Conservation (phyloP, 2,329 filamentous ascomycete genomes). For the Sporothrix variecibatus region DNA sequence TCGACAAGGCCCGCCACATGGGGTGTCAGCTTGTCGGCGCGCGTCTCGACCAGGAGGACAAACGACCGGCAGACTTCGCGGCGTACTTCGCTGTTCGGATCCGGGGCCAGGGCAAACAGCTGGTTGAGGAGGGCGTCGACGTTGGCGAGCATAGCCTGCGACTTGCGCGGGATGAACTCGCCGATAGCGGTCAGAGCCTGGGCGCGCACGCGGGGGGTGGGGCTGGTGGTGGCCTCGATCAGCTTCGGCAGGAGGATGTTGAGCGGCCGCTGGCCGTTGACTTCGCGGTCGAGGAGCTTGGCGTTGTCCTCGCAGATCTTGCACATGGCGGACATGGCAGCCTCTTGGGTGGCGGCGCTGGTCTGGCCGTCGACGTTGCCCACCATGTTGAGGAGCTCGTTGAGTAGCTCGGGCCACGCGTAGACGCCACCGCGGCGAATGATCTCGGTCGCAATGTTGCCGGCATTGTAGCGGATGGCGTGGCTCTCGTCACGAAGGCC, state of each 20-base stretch:
- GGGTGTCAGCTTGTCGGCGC: conserved; percentile 85
- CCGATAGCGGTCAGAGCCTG: conserved; percentile 85
- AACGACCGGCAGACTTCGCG: conserved; percentile 93
- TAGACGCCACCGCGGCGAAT: conserved; percentile 81
- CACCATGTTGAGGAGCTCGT: conserved; percentile 77
- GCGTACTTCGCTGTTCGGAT: conserved; percentile 78
- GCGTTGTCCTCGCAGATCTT: conserved; percentile 98
- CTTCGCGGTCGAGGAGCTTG: conserved; percentile 80
- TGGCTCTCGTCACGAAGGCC: conserved; percentile 78
- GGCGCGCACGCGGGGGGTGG: conserved; percentile 74
- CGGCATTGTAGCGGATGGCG: conserved; percentile 85
- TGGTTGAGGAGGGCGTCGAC: conserved; percentile 80
- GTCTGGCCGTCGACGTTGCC: conserved; percentile 70
- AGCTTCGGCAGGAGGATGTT: conserved; percentile 88
- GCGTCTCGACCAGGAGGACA: conserved; percentile 85
- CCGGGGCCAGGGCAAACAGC: conserved; percentile 78
- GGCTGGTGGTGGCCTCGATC: conserved; percentile 79
- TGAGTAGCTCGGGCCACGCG: conserved; percentile 87
- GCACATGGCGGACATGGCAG: conserved; percentile 85
- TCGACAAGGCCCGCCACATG: conserved; percentile 87
- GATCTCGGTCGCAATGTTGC: conserved; percentile 92
- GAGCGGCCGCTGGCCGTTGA: conserved; percentile 84
- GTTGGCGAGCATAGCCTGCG: conserved; percentile 76
- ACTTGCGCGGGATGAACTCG: conserved; percentile 83
- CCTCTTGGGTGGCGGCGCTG: conserved; percentile 76